Conservation (phyloP, 768 basidiomycete species). For the Calocybe indica region DNA sequence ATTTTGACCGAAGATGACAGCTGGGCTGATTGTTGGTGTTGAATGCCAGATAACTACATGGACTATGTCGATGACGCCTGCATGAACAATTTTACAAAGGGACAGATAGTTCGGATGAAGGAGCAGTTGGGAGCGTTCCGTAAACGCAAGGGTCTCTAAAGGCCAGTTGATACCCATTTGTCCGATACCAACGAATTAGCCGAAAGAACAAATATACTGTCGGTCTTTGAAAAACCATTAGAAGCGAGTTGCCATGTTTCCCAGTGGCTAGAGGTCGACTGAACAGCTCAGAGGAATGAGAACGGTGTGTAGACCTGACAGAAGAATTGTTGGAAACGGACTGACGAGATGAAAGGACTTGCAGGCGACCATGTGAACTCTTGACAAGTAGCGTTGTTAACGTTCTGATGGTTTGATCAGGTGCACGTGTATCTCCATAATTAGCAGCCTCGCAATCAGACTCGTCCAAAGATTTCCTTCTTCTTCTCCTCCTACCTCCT, state of each 20-base stretch:
- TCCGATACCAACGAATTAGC: neutral
- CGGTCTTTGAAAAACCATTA: too few relatives aligned
- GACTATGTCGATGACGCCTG: conserved; percentile 40
- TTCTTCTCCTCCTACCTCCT: conserved; percentile 2
- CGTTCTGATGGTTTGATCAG: too few relatives aligned
- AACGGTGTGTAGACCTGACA: too few relatives aligned
- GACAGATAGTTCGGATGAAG: conserved; percentile 31
- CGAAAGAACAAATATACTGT: too few relatives aligned
- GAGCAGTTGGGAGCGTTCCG: conserved; percentile 25
- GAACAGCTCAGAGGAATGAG: too few relatives aligned
- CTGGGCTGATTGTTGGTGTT: neutral
- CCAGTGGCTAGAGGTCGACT: too few relatives aligned
- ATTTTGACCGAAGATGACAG: neutral
- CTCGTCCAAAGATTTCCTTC: neutral
- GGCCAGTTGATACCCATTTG: too few relatives aligned
- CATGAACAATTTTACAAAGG: conserved; percentile 37
- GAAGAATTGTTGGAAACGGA: too few relatives aligned
- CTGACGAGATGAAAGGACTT: too few relatives aligned
- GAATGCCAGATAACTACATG: conserved; percentile 32
- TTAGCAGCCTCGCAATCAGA: neutral
- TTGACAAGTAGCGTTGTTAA: too few relatives aligned
- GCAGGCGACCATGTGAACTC: too few relatives aligned
- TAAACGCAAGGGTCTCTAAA: conserved; percentile 1
- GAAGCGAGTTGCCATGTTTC: too few relatives aligned
- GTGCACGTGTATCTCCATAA: neutral